Percentiles rank a stretch among this genome's conserved stretches.
Conservation (phyloP, 78 protist species). For the Diacronema lutheri region DNA sequence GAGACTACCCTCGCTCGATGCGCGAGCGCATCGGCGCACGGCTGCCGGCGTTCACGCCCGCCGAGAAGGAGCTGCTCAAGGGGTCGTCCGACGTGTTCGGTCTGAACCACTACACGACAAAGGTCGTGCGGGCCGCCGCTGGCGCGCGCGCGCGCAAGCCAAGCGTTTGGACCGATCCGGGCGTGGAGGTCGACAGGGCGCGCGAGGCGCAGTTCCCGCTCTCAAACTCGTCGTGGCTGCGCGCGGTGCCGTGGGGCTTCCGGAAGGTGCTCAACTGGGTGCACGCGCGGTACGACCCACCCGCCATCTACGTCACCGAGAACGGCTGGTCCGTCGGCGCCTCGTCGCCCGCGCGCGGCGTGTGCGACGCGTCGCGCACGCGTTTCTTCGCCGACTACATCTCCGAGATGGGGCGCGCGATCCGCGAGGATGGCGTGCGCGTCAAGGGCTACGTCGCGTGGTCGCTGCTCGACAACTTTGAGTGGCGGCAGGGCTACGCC, state of each 20-base stretch:
- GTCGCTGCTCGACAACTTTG: constrained; percentile 59
- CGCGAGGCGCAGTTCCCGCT: background rate
- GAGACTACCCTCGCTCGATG: constrained; percentile 61
- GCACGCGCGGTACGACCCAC: background rate
- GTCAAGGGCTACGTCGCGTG: constrained; percentile 52
- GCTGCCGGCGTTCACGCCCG: constrained; percentile 36
- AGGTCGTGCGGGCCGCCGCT: background rate
- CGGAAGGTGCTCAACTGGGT: constrained; percentile 43
- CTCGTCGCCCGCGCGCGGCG: background rate
- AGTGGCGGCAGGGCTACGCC: constrained; percentile 63
- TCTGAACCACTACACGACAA: constrained; percentile 46
- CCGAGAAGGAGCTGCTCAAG: background rate
- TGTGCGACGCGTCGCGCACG: constrained; percentile 14
- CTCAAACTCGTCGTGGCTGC: constrained; percentile 45
- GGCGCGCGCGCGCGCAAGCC: background rate
- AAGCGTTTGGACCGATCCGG: background rate
- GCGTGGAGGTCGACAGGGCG: background rate
- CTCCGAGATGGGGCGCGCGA: background rate
- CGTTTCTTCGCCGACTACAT: constrained; percentile 11
- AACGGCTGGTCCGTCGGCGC: constrained; percentile 51
- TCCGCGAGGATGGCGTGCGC: constrained; percentile 1
- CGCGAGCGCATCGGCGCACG: constrained; percentile 22
- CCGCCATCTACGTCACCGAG: constrained; percentile 61
- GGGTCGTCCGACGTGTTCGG: constrained; percentile 61
- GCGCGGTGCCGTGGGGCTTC: constrained; percentile 52